Conservation (phyloP, 1,139 yeast species). For the Yamadazyma buinensis region DNA sequence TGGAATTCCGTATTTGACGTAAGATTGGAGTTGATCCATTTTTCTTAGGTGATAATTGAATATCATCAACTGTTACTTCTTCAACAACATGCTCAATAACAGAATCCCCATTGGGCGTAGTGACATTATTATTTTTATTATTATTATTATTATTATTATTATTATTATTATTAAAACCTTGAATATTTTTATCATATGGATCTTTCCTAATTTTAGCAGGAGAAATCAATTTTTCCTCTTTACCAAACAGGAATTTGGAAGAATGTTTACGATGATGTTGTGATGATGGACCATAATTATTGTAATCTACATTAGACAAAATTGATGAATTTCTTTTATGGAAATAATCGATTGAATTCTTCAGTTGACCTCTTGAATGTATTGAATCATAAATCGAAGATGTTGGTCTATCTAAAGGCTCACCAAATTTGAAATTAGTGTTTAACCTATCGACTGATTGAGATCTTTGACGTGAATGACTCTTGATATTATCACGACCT, state of each 20-base stretch:
- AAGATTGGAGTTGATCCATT: background rate
- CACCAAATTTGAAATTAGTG: slow-evolving; percentile 21
- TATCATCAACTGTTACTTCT: slow-evolving; percentile 29
- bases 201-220: slow-evolving; percentile 25
- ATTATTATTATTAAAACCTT: background rate
- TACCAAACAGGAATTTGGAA: slow-evolving; percentile 10
- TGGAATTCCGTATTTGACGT: too few relatives aligned
- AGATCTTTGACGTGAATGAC: slow-evolving; percentile 18
- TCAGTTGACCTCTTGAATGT: slow-evolving; percentile 24
- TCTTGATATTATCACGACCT: background rate
- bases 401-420: slow-evolving; percentile 29
- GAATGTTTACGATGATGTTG: slow-evolving; percentile 9
- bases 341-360: slow-evolving; percentile 20
- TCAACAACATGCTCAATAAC: background rate
- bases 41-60: slow-evolving; percentile 36
- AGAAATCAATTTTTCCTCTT: slow-evolving; percentile 18
- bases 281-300: background rate
- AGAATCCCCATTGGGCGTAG: background rate
- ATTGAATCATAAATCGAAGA: slow-evolving; percentile 43
- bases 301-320: slow-evolving; percentile 17
- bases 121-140: background rate
- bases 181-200: background rate
- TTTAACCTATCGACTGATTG: slow-evolving; percentile 39
- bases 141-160: background rate
- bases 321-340: slow-evolving; percentile 27